phyloP scores from a whole-genome alignment of 257 asterid genomes.

The Solanum piurae region DNA sequence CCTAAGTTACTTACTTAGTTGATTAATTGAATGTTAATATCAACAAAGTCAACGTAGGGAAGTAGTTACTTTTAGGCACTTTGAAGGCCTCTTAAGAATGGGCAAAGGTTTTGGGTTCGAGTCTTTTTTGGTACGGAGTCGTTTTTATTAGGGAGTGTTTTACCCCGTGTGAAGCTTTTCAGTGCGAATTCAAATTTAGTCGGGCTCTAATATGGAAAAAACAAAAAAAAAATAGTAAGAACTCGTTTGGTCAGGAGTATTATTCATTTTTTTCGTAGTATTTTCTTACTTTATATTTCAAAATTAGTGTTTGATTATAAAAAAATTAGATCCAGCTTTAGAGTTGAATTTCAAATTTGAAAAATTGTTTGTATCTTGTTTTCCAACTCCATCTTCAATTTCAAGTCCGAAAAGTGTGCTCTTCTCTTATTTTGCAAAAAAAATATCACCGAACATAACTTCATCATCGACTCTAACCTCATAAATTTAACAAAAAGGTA shows the following conservation, averaged over 20 bases:
- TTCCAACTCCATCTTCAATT: background rate
- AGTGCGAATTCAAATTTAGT: background rate
- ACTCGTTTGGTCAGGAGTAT: background rate
- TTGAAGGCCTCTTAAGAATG: background rate
- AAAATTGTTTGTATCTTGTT: background rate
- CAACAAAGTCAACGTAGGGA: background rate
- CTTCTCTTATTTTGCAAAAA: background rate
- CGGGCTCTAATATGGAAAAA: too few species aligned
- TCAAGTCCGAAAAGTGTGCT: background rate
- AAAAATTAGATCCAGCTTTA: background rate
- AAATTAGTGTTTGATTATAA: background rate
- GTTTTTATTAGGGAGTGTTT: accelerated
- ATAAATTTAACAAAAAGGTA: too few species aligned
- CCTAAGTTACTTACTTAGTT: background rate
- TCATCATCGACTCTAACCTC: background rate
- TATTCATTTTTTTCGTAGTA: background rate
- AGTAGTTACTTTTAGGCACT: background rate
- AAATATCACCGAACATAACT: background rate
- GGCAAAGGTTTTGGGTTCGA: background rate
- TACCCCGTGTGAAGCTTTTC: accelerated
- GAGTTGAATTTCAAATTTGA: background rate
- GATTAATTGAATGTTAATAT: background rate
- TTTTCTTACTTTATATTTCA: background rate
- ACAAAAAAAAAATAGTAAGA: background rate
- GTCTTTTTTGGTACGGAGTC: background rate